These are phyloP conservation scores for Syzygium oleosum DNA, from an alignment of 345 rosid species.

Conservation along the genomic window DNA sequence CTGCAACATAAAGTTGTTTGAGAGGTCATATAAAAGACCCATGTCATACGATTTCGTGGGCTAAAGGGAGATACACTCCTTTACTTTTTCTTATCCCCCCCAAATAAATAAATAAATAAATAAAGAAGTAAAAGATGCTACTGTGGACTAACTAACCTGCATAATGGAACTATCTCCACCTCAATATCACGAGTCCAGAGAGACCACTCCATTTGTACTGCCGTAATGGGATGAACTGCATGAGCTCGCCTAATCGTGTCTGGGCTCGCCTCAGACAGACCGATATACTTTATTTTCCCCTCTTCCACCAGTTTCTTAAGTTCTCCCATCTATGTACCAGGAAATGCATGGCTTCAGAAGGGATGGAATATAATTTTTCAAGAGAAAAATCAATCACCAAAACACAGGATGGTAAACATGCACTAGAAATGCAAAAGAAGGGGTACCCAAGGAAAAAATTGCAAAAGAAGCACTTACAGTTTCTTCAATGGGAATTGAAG, in stretches of 20 bases:
- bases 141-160: constrained; percentile 20
- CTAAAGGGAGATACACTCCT: neutral
- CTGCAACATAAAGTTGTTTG: neutral
- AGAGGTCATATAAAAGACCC: neutral
- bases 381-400: neutral
- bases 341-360: neutral
- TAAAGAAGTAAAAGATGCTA: neutral
- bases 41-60: neutral
- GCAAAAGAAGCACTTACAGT: constrained; percentile 6
- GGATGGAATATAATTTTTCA: neutral
- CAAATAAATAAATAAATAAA: neutral
- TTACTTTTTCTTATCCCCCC: neutral
- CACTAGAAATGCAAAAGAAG: neutral
- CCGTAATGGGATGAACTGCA: constrained; percentile 38
- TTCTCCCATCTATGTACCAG: constrained; percentile 20
- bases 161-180: constrained; percentile 34
- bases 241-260: constrained; percentile 33
- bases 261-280: constrained; percentile 32
- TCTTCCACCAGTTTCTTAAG: constrained; percentile 34
- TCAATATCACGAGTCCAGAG: constrained; percentile 39
- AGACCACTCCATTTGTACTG: constrained; percentile 35
- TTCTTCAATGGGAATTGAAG: constrained; percentile 13
- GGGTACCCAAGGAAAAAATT: neutral
- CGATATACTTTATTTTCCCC: constrained; percentile 30
- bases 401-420: neutral